Percentiles rank a stretch among this genome's conserved stretches.
Evolutionary conservation across 2,329 filamentous ascomycete genomes (phyloP).

Genomic region (Stachybotrys elegans): DNA sequence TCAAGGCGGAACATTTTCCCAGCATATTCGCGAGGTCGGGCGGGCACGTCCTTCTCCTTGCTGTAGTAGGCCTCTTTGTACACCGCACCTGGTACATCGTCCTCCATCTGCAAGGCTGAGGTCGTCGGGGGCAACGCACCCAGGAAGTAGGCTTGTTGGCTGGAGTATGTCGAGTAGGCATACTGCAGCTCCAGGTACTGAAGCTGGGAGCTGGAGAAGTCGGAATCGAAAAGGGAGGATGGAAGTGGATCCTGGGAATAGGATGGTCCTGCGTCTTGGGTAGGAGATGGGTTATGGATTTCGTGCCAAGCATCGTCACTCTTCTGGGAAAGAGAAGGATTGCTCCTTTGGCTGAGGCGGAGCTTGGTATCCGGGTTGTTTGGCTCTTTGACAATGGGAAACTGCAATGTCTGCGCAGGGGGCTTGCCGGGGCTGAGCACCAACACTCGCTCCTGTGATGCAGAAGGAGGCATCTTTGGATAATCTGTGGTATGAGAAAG

Average conservation of each 20-base stretch:
- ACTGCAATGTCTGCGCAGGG: slow-evolving; percentile 57
- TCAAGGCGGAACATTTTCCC: slow-evolving; percentile 78
- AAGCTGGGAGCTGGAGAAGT: background rate
- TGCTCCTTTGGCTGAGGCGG: slow-evolving; percentile 61
- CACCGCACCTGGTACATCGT: slow-evolving; percentile 56
- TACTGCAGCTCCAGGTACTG: background rate
- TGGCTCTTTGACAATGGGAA: slow-evolving; percentile 73
- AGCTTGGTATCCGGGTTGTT: slow-evolving; percentile 58
- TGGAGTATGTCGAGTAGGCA: slow-evolving; percentile 6
- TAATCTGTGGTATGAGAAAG: no score
- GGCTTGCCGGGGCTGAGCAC: no score
- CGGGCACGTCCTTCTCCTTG: slow-evolving; percentile 75
- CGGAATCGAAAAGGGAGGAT: background rate
- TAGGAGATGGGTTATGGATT: slow-evolving; percentile 17
- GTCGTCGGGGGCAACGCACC: slow-evolving; percentile 21
- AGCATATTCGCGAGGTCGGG: slow-evolving; percentile 74
- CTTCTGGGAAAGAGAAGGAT: slow-evolving; percentile 39
- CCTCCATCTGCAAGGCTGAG: slow-evolving; percentile 13
- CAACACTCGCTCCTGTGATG: slow-evolving; percentile 7
- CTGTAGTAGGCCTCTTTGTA: slow-evolving; percentile 87
- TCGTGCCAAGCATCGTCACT: slow-evolving; percentile 27
- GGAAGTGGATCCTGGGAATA: slow-evolving; percentile 3
- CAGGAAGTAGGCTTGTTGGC: slow-evolving; percentile 15
- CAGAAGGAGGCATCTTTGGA: background rate
- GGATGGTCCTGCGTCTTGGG: slow-evolving; percentile 1